A percentile compares a stretch with the other conserved stretches of the same genome.
phyloP scores from a whole-genome alignment of 176 grass and related monocot genomes.

The Oryza australiensis region DNA sequence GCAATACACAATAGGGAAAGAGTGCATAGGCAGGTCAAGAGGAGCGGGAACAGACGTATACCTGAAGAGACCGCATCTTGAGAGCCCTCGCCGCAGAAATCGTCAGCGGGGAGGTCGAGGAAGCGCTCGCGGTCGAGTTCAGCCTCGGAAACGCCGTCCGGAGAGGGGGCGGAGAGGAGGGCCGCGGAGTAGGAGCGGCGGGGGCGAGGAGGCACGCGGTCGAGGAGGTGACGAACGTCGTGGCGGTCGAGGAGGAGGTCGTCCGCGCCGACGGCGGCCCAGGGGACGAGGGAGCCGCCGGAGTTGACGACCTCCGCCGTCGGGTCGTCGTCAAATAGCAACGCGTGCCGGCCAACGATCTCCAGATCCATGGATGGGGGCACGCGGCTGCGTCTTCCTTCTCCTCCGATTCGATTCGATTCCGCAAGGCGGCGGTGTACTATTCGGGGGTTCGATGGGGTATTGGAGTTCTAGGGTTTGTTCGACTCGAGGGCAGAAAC shows the following conservation, averaged over 20 bases:
- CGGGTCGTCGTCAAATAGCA: slow-evolving; percentile 91
- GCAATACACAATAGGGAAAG: neutral
- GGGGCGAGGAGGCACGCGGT: slow-evolving; percentile 79
- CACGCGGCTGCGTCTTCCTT: neutral
- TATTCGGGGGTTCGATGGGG: slow-evolving; percentile 7
- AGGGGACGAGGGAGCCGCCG: slow-evolving; percentile 75
- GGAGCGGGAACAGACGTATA: slow-evolving; percentile 17
- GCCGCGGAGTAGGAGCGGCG: slow-evolving; percentile 32
- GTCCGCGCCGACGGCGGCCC: slow-evolving; percentile 54
- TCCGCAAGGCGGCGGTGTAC: neutral
- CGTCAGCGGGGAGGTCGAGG: slow-evolving; percentile 51
- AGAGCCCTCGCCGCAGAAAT: slow-evolving; percentile 15
- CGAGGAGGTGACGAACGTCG: slow-evolving; percentile 90
- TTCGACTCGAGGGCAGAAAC: neutral
- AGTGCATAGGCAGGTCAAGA: neutral
- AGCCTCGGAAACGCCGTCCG: slow-evolving; percentile 47
- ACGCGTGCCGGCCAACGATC: slow-evolving; percentile 69
- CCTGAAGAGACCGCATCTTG: slow-evolving; percentile 30
- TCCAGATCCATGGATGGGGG: slow-evolving; percentile 62
- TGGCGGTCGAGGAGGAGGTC: slow-evolving; percentile 86
- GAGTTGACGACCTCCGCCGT: slow-evolving; percentile 74
- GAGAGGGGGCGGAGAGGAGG: slow-evolving; percentile 21
- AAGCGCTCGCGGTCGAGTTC: slow-evolving; percentile 78
- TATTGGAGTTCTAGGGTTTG: slow-evolving; percentile 48
- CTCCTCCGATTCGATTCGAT: neutral